Evolutionary conservation across 192 early-diverging fungal genomes (phyloP).

Genomic region (Lobosporangium transversale): DNA sequence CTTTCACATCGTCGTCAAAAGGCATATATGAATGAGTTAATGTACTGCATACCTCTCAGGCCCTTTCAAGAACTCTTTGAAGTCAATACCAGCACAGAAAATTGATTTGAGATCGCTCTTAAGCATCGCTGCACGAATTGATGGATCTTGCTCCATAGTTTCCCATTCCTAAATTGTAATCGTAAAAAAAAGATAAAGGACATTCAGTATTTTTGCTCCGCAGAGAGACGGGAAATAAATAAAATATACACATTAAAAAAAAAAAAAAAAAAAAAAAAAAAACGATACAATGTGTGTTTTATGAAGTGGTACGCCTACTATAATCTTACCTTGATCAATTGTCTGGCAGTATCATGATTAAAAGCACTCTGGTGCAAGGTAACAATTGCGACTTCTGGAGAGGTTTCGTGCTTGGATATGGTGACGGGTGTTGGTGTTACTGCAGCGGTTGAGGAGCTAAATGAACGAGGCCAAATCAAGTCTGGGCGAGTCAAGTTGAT

Average conservation of each 20-base stretch:
- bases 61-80: slow-evolving; percentile 47
- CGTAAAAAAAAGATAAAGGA: too few species aligned
- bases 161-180: slow-evolving; percentile 36
- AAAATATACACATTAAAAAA: too few species aligned
- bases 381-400: slow-evolving; percentile 34
- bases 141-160: slow-evolving; percentile 47
- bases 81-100: slow-evolving; percentile 52
- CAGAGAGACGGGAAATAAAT: too few species aligned
- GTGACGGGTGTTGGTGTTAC: slow-evolving; percentile 12
- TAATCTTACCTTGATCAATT: slow-evolving; percentile 28
- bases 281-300: too few species aligned
- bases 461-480: slow-evolving; percentile 26
- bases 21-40: too few species aligned
- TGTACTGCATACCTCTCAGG: slow-evolving; percentile 20
- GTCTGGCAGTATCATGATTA: slow-evolving; percentile 36
- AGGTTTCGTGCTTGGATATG: slow-evolving; percentile 21
- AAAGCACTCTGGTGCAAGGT: slow-evolving; percentile 44
- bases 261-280: too few species aligned
- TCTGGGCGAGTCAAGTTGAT: not conserved
- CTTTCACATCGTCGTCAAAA: too few species aligned
- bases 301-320: too few species aligned
- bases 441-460: not conserved
- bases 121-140: slow-evolving; percentile 31
- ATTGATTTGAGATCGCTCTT: slow-evolving; percentile 50
- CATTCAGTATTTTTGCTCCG: too few species aligned